These are phyloP conservation scores for Chondrostereum purpureum DNA, from an alignment of 1,284 basidiomycete species.

Conservation along the genomic window DNA sequence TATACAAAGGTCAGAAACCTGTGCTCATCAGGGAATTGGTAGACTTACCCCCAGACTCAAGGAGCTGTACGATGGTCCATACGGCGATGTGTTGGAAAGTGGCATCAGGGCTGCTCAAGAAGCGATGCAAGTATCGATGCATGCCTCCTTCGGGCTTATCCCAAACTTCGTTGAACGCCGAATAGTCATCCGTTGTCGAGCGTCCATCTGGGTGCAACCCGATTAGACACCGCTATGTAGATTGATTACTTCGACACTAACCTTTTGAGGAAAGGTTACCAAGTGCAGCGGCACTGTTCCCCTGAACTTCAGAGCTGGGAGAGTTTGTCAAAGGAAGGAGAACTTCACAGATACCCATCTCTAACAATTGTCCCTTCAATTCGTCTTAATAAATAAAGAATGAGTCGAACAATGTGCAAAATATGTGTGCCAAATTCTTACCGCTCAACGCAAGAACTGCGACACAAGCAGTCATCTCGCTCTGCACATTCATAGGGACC, in stretches of 20 bases:
- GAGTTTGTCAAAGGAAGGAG: constrained; percentile 96
- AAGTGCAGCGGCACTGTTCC: constrained; percentile 95
- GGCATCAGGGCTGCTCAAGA: constrained; percentile 92
- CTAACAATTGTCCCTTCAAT: constrained; percentile 88
- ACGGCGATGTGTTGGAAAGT: constrained; percentile 99
- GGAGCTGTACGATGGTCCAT: constrained; percentile 96
- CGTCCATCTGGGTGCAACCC: constrained; percentile 51
- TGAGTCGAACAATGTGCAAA: too few relatives aligned
- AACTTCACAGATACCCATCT: constrained; percentile 98
- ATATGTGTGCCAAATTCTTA: constrained; percentile 37
- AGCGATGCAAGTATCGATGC: constrained; percentile 91
- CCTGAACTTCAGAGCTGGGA: constrained; percentile 95
- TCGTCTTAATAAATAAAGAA: constrained; percentile 80
- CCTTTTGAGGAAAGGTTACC: constrained; percentile 97
- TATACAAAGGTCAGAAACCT: constrained; percentile 22
- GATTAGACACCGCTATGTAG: background rate
- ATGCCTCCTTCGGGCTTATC: constrained; percentile 96
- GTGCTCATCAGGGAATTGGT: constrained; percentile 8
- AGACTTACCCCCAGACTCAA: constrained; percentile 81
- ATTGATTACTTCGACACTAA: too few relatives aligned
- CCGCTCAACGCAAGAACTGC: constrained; percentile 92
- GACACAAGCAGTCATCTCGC: constrained; percentile 99
- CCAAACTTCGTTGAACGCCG: constrained; percentile 98
- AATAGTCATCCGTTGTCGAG: constrained; percentile 87
- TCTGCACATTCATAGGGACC: constrained; percentile 95